Conservation (phyloP, 148 eudicot genomes). For the Rhododendron henanense region DNA sequence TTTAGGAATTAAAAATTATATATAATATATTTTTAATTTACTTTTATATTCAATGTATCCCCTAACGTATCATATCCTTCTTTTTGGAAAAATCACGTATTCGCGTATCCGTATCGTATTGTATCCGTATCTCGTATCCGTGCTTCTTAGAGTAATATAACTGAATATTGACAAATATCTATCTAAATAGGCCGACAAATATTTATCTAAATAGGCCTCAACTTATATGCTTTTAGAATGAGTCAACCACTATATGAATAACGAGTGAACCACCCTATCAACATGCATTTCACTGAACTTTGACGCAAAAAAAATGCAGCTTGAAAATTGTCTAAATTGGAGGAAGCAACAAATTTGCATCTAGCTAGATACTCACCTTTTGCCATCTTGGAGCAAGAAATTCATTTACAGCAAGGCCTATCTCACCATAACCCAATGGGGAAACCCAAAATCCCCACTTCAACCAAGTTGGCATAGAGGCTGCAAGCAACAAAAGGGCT, state of each 20-base stretch:
- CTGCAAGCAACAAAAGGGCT: constrained; percentile 38
- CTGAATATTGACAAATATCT: background rate
- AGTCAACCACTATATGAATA: background rate
- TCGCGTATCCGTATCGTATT: too few relatives aligned
- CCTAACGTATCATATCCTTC: too few relatives aligned
- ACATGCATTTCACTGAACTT: background rate
- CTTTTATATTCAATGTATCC: too few relatives aligned
- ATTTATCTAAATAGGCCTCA: background rate
- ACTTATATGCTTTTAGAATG: background rate
- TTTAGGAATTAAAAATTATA: too few relatives aligned
- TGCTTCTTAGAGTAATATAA: background rate
- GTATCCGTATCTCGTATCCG: too few relatives aligned
- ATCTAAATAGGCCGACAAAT: background rate
- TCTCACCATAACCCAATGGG: constrained; percentile 71
- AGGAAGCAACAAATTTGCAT: background rate
- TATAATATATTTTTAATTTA: too few relatives aligned
- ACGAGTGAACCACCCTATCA: background rate
- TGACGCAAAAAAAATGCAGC: background rate
- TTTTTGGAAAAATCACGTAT: too few relatives aligned
- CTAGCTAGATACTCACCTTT: constrained; percentile 34
- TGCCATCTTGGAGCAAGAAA: constrained; percentile 83
- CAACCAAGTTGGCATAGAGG: constrained; percentile 81
- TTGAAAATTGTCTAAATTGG: background rate
- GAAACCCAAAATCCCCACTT: constrained; percentile 78
- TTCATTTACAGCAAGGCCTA: constrained; percentile 76